Percentiles rank a stretch among this genome's conserved stretches.
These are phyloP conservation scores for Lachancea lanzarotensis DNA, from an alignment of 805 yeast genomes.

Conservation along the genomic window DNA sequence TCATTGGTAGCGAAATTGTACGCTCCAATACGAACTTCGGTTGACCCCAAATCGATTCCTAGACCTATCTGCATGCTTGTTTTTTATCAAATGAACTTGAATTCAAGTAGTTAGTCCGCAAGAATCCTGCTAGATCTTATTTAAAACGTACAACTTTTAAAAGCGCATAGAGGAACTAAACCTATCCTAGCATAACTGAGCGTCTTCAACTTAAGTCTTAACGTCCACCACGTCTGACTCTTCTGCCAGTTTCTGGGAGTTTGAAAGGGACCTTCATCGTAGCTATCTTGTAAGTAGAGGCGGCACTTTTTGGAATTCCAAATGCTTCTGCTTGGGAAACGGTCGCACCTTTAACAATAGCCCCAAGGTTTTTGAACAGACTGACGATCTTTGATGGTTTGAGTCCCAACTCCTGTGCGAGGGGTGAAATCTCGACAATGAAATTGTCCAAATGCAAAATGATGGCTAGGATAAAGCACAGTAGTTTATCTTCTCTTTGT, in stretches of 20 bases:
- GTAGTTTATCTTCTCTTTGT: constrained; percentile 74
- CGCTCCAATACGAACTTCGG: constrained; percentile 40
- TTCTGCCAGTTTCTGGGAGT: constrained; percentile 73
- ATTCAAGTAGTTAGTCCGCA: too few relatives aligned
- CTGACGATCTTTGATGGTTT: constrained; percentile 67
- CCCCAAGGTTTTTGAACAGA: constrained; percentile 77
- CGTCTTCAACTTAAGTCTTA: not conserved
- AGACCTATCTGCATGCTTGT: constrained; percentile 15
- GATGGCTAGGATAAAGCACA: constrained; percentile 69
- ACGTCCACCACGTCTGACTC: constrained; percentile 40
- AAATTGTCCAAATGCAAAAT: constrained; percentile 72
- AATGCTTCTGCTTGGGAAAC: constrained; percentile 69
- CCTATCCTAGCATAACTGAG: not conserved
- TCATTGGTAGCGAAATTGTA: constrained; percentile 15
- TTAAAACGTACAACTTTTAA: too few relatives aligned
- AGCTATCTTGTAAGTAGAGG: constrained; percentile 70
- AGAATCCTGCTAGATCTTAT: too few relatives aligned
- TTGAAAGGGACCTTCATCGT: constrained; percentile 80
- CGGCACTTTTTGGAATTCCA: constrained; percentile 55
- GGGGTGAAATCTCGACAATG: constrained; percentile 66
- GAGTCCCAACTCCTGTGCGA: constrained; percentile 77
- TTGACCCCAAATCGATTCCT: constrained; percentile 50
- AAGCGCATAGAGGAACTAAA: not conserved
- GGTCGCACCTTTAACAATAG: constrained; percentile 64
- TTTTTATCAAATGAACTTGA: too few relatives aligned